Evolutionary conservation across 179 eudicot genomes (phyloP).

Genomic region (Vitellaria paradoxa): DNA sequence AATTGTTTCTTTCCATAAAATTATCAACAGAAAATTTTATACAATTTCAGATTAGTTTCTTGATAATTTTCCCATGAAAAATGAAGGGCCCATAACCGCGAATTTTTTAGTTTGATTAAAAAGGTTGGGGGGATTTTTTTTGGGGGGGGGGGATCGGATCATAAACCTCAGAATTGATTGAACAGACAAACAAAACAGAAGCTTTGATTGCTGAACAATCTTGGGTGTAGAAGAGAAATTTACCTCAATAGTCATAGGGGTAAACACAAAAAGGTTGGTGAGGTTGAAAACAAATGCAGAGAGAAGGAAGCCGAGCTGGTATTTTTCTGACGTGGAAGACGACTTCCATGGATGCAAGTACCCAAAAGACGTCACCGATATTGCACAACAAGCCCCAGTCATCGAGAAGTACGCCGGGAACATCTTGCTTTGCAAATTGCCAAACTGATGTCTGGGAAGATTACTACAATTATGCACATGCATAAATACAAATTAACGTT

Average conservation of each 20-base stretch:
- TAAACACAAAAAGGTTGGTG: constrained; percentile 70
- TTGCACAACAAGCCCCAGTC: constrained; percentile 86
- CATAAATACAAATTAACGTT: not conserved
- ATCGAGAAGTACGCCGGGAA: constrained; percentile 88
- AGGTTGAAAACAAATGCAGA: constrained; percentile 75
- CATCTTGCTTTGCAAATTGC: constrained; percentile 97
- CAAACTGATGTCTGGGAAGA: constrained; percentile 95
- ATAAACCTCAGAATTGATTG: not conserved
- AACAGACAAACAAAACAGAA: not conserved
- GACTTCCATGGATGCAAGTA: constrained; percentile 92
- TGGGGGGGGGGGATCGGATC: no score
- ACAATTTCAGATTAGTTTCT: not conserved
- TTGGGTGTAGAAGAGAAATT: not conserved
- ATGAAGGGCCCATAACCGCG: not conserved
- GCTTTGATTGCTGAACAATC: not conserved
- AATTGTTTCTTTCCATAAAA: no score
- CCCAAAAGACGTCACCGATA: constrained; percentile 71
- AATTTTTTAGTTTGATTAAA: not conserved
- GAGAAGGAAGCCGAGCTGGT: constrained; percentile 71
- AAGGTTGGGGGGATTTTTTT: no score
- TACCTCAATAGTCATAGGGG: constrained; percentile 96
- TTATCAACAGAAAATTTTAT: no score
- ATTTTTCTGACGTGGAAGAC: constrained; percentile 59
- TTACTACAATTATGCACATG: constrained; percentile 38
- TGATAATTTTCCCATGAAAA: not conserved